Evolutionary conservation across 345 rosid genomes (phyloP).

Genomic region (Citrus trifoliata): DNA sequence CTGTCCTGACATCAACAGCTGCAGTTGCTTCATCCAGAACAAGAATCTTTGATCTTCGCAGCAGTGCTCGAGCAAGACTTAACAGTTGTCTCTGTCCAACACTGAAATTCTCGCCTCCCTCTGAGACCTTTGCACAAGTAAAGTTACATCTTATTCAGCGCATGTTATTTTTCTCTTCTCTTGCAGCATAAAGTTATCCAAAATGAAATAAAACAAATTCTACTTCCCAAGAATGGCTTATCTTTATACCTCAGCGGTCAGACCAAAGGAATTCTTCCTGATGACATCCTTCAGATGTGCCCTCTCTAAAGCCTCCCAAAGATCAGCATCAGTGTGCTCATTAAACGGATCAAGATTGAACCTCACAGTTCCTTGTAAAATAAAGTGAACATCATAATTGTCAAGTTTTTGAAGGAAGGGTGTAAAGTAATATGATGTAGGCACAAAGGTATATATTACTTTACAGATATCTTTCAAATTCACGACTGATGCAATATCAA

Average conservation of each 20-base stretch:
- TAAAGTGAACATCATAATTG: constrained; percentile 9
- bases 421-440: not conserved
- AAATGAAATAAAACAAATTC: not conserved
- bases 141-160: not conserved
- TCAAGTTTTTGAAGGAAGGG: not conserved
- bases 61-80: constrained; percentile 88
- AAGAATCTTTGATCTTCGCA: constrained; percentile 84
- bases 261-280: constrained; percentile 61
- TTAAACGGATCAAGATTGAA: constrained; percentile 88
- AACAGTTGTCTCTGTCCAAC: constrained; percentile 92
- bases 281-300: constrained; percentile 84
- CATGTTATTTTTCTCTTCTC: not conserved
- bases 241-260: constrained; percentile 63
- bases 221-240: not conserved
- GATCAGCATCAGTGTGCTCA: constrained; percentile 84
- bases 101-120: constrained; percentile 92
- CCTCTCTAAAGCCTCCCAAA: constrained; percentile 91
- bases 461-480: not conserved
- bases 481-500: not conserved
- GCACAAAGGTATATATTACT: not conserved
- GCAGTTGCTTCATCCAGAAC: constrained; percentile 98
- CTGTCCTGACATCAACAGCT: constrained; percentile 89
- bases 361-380: constrained; percentile 70
- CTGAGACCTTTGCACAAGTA: constrained; percentile 48
- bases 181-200: not conserved